Percentiles rank a stretch among this genome's conserved stretches.
Evolutionary conservation across 2,329 filamentous ascomycete species (phyloP).

Genomic region (Pseudopithomyces maydicus): DNA sequence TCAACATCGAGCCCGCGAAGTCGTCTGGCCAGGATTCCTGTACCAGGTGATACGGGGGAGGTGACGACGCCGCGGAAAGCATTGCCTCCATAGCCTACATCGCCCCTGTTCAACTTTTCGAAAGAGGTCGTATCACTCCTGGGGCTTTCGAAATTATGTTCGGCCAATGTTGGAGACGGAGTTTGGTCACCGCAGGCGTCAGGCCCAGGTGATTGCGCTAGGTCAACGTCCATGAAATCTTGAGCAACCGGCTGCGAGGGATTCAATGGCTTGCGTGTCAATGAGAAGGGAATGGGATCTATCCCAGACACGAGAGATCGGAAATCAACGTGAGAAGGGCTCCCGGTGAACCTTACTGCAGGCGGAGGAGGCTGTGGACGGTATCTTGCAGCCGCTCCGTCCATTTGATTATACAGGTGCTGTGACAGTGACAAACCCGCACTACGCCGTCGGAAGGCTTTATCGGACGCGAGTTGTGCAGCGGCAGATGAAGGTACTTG

Average conservation of each 20-base stretch:
- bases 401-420: constrained; percentile 32
- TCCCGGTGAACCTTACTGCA: constrained; percentile 38
- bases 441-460: constrained; percentile 36
- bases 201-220: constrained; percentile 28
- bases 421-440: constrained; percentile 35
- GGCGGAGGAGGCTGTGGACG: constrained; percentile 37
- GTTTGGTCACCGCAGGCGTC: constrained; percentile 24
- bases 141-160: constrained; percentile 21
- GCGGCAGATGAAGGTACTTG: constrained; percentile 28
- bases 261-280: constrained; percentile 38
- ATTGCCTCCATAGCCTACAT: constrained; percentile 52
- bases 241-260: constrained; percentile 39
- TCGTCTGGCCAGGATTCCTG: constrained; percentile 72
- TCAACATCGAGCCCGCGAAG: constrained; percentile 66
- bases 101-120: constrained; percentile 70
- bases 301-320: constrained; percentile 41
- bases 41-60: constrained; percentile 64
- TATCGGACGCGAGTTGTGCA: constrained; percentile 30
- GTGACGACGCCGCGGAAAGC: constrained; percentile 35
- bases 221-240: constrained; percentile 39
- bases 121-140: constrained; percentile 50
- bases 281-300: constrained; percentile 59
- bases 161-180: constrained; percentile 16
- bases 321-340: constrained; percentile 26
- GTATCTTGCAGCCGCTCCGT: constrained; percentile 20